Conservation (phyloP, 805 yeast species). For the Candida manassasensis region DNA sequence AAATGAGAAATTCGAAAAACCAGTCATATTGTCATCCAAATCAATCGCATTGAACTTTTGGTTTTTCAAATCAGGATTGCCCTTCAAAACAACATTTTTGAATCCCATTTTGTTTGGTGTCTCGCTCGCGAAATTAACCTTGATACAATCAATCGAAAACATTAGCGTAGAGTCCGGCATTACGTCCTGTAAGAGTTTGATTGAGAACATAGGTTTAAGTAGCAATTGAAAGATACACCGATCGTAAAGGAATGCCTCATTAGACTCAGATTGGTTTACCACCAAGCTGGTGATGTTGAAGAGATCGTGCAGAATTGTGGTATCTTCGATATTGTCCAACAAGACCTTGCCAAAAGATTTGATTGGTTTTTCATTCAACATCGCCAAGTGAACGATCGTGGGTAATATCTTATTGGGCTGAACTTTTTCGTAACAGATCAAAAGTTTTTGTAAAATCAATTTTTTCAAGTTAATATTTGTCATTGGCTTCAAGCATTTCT, state of each 20-base stretch:
- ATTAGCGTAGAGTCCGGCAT: conserved; percentile 7
- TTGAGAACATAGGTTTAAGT: conserved; percentile 10
- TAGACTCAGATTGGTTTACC: conserved; percentile 8
- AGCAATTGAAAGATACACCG: conserved; percentile 17
- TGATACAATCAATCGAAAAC: conserved; percentile 10
- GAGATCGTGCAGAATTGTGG: conserved; percentile 7
- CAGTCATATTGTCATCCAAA: conserved; percentile 2
- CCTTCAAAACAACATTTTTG: conserved; percentile 1
- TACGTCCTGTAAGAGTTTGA: conserved; percentile 6
- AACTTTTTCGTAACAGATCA: background rate
- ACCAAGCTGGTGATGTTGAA: conserved; percentile 16
- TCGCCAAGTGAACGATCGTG: conserved; percentile 7
- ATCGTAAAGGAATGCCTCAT: conserved; percentile 15
- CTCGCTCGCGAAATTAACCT: conserved; percentile 8
- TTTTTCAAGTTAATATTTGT: background rate
- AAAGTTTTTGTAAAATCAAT: conserved; percentile 1
- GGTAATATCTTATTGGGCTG: conserved; percentile 1
- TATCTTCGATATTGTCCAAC: background rate
- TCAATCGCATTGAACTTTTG: conserved; percentile 1
- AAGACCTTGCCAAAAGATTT: background rate
- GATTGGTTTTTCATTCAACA: conserved; percentile 1
- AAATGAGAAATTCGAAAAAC: conserved; percentile 5
- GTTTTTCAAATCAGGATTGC: background rate
- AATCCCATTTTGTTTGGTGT: background rate
- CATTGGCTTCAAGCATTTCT: conserved; percentile 2